Conservation (phyloP, 331 rosid genomes). For the Acacia pycnantha region DNA sequence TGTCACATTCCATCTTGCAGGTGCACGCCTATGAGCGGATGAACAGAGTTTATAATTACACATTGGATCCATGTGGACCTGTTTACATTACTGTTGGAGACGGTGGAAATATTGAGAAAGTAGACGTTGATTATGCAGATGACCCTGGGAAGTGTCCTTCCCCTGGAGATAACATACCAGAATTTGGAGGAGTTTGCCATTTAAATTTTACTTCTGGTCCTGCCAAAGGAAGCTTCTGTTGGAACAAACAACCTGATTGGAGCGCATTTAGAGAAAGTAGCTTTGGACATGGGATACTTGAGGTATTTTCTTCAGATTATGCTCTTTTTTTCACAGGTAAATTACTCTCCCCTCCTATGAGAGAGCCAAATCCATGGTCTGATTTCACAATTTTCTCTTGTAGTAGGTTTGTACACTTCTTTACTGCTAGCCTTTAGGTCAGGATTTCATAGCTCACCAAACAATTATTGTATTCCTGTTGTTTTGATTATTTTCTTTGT, state of each 20-base stretch:
- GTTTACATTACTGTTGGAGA: constrained; percentile 90
- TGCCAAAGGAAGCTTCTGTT: constrained; percentile 84
- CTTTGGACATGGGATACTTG: constrained; percentile 94
- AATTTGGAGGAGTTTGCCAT: constrained; percentile 83
- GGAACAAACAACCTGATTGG: constrained; percentile 86
- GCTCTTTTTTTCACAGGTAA: neutral
- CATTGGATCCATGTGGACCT: constrained; percentile 81
- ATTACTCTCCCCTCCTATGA: too few relatives aligned
- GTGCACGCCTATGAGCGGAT: constrained; percentile 94
- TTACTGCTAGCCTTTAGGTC: too few relatives aligned
- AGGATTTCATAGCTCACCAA: too few relatives aligned
- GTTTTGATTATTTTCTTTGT: too few relatives aligned
- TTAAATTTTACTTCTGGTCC: constrained; percentile 74
- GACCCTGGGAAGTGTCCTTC: constrained; percentile 91
- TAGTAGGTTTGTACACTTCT: too few relatives aligned
- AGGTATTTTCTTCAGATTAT: constrained; percentile 46
- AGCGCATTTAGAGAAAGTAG: constrained; percentile 97
- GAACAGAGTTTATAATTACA: constrained; percentile 83
- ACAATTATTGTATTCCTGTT: too few relatives aligned
- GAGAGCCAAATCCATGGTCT: too few relatives aligned
- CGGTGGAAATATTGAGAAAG: constrained; percentile 89
- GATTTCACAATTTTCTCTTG: too few relatives aligned
- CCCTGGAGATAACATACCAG: constrained; percentile 67
- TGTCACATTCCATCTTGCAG: constrained; percentile 39
- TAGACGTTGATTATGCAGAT: constrained; percentile 86